phyloP scores from a whole-genome alignment of 1,139 yeast genomes.

The Blastobotrys ciferrii region DNA sequence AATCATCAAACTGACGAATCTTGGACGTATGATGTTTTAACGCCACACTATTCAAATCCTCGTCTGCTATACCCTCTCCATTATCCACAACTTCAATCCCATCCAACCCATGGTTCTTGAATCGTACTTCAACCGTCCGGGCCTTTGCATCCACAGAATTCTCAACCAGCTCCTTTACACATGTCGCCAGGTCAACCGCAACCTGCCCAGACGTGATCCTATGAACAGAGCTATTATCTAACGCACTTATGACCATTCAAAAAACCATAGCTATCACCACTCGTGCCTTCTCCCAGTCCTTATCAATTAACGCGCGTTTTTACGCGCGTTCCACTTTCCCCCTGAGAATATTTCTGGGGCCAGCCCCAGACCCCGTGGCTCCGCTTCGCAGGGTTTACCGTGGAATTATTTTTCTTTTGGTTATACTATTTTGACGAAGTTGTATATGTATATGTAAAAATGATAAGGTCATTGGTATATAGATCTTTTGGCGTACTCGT shows the following conservation, averaged over 20 bases:
- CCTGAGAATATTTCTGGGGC: too few species aligned
- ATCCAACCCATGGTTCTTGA: slow-evolving; percentile 74
- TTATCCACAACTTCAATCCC: slow-evolving; percentile 70
- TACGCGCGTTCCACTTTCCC: too few species aligned
- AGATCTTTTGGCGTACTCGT: too few species aligned
- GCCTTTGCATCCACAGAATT: slow-evolving; percentile 81
- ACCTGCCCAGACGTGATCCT: slow-evolving; percentile 91
- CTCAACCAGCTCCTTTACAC: slow-evolving; percentile 82
- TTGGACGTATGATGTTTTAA: slow-evolving; percentile 81
- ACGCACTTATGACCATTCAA: slow-evolving; percentile 35
- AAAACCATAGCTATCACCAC: too few species aligned
- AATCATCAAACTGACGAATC: slow-evolving; percentile 53
- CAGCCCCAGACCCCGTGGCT: too few species aligned
- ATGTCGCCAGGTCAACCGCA: slow-evolving; percentile 70
- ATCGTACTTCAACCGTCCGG: slow-evolving; percentile 59
- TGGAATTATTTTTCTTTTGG: too few species aligned
- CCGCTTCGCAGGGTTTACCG: too few species aligned
- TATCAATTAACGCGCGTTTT: too few species aligned
- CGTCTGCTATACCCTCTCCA: slow-evolving; percentile 66
- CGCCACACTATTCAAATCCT: slow-evolving; percentile 64
- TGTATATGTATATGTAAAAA: too few species aligned
- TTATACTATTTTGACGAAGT: too few species aligned
- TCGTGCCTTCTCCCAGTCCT: too few species aligned
- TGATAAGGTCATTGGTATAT: too few species aligned
- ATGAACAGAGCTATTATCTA: slow-evolving; percentile 55